These are phyloP conservation scores for Bryopsis sp. DNA, from an alignment of 139 green algal genomes.

Conservation along the genomic window DNA sequence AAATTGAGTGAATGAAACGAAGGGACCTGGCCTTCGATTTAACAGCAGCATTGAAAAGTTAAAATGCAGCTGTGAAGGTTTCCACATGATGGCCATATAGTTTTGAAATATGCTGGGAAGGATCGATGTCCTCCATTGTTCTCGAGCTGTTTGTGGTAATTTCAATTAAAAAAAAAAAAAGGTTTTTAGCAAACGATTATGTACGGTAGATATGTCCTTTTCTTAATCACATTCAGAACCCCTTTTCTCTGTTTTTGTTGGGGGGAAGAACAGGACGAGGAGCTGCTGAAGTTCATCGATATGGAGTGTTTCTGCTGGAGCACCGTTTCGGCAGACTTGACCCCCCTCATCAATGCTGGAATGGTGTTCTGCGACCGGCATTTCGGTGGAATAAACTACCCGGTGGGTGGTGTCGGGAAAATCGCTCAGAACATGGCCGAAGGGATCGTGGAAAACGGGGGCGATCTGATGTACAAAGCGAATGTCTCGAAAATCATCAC, in stretches of 20 bases:
- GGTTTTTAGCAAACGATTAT: too few relatives aligned
- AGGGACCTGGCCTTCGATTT: too few relatives aligned
- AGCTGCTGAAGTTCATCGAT: constrained; percentile 91
- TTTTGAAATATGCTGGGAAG: too few relatives aligned
- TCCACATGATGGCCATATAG: too few relatives aligned
- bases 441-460: constrained; percentile 45
- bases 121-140: too few relatives aligned
- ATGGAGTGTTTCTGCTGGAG: constrained; percentile 94
- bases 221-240: too few relatives aligned
- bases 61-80: too few relatives aligned
- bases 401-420: constrained; percentile 72
- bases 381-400: constrained; percentile 97
- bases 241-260: too few relatives aligned
- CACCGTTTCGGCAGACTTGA: constrained; percentile 77
- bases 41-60: too few relatives aligned
- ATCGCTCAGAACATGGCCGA: constrained; percentile 69
- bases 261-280: constrained; percentile 58
- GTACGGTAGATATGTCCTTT: too few relatives aligned
- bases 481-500: constrained; percentile 81
- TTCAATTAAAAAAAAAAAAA: too few relatives aligned
- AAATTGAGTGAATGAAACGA: not conserved
- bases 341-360: constrained; percentile 93
- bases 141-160: too few relatives aligned
- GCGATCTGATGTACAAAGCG: constrained; percentile 77
- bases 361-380: constrained; percentile 84